Conservation (phyloP, 164 flowering plant genomes). For the Tinospora cordifolia region DNA sequence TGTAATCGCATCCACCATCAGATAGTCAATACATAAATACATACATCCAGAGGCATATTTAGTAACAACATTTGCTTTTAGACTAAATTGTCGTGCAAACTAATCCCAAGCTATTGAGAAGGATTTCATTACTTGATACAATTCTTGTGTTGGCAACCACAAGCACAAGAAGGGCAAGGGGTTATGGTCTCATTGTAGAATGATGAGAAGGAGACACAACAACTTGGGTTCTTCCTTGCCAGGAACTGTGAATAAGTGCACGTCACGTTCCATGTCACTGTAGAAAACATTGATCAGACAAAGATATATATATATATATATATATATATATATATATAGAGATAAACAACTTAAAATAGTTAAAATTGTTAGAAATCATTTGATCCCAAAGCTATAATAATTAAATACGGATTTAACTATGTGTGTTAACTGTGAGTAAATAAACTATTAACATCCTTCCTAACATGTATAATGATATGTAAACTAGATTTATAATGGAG, state of each 20-base stretch:
- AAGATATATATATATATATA: no score
- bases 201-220: slow-evolving; percentile 69
- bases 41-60: neutral
- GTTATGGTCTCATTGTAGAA: slow-evolving; percentile 63
- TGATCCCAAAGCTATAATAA: no score
- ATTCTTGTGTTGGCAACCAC: slow-evolving; percentile 63
- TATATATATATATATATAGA: no score
- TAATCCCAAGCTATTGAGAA: no score
- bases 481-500: no score
- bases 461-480: no score
- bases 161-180: slow-evolving; percentile 63
- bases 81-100: no score
- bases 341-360: neutral
- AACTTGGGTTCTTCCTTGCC: slow-evolving; percentile 55
- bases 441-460: no score
- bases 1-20: slow-evolving; percentile 35
- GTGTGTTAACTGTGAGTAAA: no score
- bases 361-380: no score
- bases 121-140: slow-evolving; percentile 44
- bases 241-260: slow-evolving; percentile 86
- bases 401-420: no score
- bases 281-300: slow-evolving; percentile 5
- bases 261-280: slow-evolving; percentile 92
- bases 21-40: slow-evolving; percentile 7
- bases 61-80: neutral